Percentiles rank a stretch among this genome's conserved stretches.
These are phyloP conservation scores for Pythium graminicola DNA, from an alignment of 352 stramenopile species.

Conservation along the genomic window DNA sequence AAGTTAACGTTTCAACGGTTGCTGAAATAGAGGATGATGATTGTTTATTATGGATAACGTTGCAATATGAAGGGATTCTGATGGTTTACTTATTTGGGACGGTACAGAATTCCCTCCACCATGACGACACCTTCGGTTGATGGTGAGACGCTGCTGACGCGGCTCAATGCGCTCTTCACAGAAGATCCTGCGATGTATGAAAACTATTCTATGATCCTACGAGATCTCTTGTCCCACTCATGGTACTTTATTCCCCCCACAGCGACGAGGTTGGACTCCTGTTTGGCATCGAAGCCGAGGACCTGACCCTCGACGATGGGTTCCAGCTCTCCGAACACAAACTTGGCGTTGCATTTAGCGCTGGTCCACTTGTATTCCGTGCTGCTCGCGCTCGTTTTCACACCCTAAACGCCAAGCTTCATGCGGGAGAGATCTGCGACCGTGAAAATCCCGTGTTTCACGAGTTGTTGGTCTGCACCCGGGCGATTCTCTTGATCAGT, in stretches of 20 bases:
- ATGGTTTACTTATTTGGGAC: not conserved
- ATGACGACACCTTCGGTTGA: constrained; percentile 9
- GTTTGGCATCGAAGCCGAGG: constrained; percentile 38
- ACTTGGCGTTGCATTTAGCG: constrained; percentile 59
- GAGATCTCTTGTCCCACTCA: not conserved
- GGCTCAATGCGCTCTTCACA: constrained; percentile 41
- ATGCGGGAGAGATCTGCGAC: not conserved
- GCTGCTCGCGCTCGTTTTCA: constrained; percentile 52
- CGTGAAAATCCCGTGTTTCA: constrained; percentile 6
- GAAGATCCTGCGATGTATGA: constrained; percentile 62
- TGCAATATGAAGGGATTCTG: not conserved
- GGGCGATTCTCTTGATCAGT: constrained; percentile 63
- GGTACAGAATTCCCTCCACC: not conserved
- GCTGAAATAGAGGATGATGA: constrained; percentile 5
- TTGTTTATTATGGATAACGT: not conserved
- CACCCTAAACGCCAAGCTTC: constrained; percentile 29
- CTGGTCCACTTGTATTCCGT: constrained; percentile 42
- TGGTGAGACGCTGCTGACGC: constrained; percentile 31
- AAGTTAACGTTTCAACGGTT: constrained; percentile 22
- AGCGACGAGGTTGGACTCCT: constrained; percentile 77
- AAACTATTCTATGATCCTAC: not conserved
- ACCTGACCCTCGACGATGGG: constrained; percentile 42
- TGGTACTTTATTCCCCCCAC: not conserved
- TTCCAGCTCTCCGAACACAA: constrained; percentile 77
- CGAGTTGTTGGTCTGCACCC: constrained; percentile 46